Percentiles rank a stretch among this genome's conserved stretches.
Conservation (phyloP, 345 rosid species). For the Stellera chamaejasme region DNA sequence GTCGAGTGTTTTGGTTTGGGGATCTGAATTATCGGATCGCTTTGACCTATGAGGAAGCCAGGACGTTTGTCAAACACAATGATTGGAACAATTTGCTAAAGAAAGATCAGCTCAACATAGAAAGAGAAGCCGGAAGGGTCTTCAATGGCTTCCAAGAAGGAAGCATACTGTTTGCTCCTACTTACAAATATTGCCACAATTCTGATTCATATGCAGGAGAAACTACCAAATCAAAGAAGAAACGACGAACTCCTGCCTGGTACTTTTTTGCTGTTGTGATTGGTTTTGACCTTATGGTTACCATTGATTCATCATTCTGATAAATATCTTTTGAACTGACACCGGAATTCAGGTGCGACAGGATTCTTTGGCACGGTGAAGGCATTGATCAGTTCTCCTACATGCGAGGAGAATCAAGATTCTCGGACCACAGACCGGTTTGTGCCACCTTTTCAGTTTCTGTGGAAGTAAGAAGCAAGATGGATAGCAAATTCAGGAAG, state of each 20-base stretch:
- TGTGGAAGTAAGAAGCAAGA: constrained; percentile 42
- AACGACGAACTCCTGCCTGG: constrained; percentile 99
- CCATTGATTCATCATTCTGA: neutral
- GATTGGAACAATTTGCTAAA: constrained; percentile 77
- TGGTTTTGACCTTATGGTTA: too few species aligned
- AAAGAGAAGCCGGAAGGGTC: constrained; percentile 87
- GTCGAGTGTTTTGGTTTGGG: constrained; percentile 93
- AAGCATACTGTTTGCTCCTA: constrained; percentile 70
- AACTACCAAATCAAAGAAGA: constrained; percentile 77
- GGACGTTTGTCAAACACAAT: constrained; percentile 49
- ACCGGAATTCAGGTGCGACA: constrained; percentile 63
- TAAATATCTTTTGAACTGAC: neutral
- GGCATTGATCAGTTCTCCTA: constrained; percentile 81
- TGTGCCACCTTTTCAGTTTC: constrained; percentile 65
- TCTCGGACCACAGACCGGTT: constrained; percentile 95
- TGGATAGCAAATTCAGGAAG: constrained; percentile 45
- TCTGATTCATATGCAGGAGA: constrained; percentile 93
- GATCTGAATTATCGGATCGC: constrained; percentile 83
- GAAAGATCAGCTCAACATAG: constrained; percentile 84
- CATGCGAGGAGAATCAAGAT: constrained; percentile 71
- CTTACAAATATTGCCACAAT: constrained; percentile 77
- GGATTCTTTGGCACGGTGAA: constrained; percentile 79
- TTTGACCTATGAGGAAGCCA: constrained; percentile 79
- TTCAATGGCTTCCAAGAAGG: constrained; percentile 78
- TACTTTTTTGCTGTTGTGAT: constrained; percentile 12